These are phyloP conservation scores for Kodamaea suecica DNA, from an alignment of 1,139 yeast genomes.

Conservation along the genomic window DNA sequence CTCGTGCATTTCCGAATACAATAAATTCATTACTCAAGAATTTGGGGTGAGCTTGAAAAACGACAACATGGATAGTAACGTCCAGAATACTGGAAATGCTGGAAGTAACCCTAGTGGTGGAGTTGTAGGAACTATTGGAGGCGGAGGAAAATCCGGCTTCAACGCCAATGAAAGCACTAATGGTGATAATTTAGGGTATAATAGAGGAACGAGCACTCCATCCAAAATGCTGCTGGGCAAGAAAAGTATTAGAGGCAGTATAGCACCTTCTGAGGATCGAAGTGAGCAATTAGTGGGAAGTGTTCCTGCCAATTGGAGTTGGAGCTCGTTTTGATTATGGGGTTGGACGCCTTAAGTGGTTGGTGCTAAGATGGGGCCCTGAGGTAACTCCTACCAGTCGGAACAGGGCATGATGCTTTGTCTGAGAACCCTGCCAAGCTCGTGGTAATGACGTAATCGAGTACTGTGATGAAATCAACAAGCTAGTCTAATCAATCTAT, in stretches of 20 bases:
- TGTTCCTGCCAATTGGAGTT: conserved; percentile 76
- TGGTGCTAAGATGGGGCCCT: too few species aligned
- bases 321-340: conserved; percentile 57
- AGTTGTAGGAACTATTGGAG: background rate
- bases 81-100: background rate
- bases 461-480: too few species aligned
- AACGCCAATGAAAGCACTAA: too few species aligned
- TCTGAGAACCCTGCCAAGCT: too few species aligned
- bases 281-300: conserved; percentile 45
- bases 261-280: conserved; percentile 9
- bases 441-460: too few species aligned
- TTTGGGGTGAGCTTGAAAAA: conserved; percentile 25
- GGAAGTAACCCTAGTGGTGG: conserved; percentile 3
- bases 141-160: too few species aligned
- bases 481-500: too few species aligned
- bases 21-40: conserved; percentile 43
- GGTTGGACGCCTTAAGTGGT: background rate
- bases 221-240: conserved; percentile 2
- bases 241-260: background rate
- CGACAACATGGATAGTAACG: background rate
- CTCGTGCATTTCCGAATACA: conserved; percentile 68
- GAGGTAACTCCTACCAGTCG: too few species aligned
- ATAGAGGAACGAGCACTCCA: too few species aligned
- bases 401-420: too few species aligned
- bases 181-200: too few species aligned